Evolutionary conservation across 108 stramenopile species (phyloP), one percentile per base, ranked within the genome.

Genomic region (Asterionellopsis glacialis): DNA sequence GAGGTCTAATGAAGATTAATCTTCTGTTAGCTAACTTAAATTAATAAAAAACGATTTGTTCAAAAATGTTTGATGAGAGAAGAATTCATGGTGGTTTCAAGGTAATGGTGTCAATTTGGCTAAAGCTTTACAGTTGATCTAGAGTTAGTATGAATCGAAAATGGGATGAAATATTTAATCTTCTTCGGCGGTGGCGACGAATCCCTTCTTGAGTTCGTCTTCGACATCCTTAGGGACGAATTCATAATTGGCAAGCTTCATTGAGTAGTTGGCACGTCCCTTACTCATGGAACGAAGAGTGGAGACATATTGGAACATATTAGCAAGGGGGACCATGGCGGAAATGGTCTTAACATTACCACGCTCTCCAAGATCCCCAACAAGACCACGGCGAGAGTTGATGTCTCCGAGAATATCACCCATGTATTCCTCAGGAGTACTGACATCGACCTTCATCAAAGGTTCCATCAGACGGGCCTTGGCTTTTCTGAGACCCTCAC

Each of bases 291-390:
- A 57, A 55, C 98, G 86, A 41, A 98, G 77, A 50, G 90, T 93
- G 21, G 93, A 94, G 0, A 97, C 96, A 68, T 98, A 98, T 69
- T 97, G 91, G 84, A 98, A 98, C 98, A 98, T 98, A 68, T 96
- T 97, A 22, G 98, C 96, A 39, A 98, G 67, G 22, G 98, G 98
- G 40, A 98, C 98, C 58, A 77, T 61, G 11, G 96, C 96, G 40
- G 82, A 80, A 55, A 98, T 87, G 18, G 95, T 94, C 87, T 96
- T 96, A 57, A 87, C 65, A 56, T 96, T 95, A 56, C 96, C 95
- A 58, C 98, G 79, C 73, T 97, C 96, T 25, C 95, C 94, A 25
- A 98, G 79, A 51, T 97, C 95, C 9, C 85, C 90, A 57, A 98
- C 88, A 43, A 90, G 76, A 55, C 97, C 97, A 77, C 98, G 95